These are phyloP conservation scores for Basipetospora chlamydospora DNA, from an alignment of 2,329 filamentous ascomycete species.

Conservation along the genomic window DNA sequence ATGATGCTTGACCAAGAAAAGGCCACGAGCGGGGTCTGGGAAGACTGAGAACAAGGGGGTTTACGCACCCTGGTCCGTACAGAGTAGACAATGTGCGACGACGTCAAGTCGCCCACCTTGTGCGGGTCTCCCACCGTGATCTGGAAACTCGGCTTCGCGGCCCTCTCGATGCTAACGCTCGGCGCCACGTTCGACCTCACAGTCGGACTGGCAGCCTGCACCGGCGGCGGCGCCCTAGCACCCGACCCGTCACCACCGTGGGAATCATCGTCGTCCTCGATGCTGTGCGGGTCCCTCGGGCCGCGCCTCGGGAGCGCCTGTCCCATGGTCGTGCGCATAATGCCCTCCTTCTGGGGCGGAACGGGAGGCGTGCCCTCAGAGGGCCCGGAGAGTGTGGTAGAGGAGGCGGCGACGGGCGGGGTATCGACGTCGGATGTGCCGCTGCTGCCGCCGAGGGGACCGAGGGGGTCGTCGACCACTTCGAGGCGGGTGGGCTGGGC, in stretches of 20 bases:
- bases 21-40: not conserved
- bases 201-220: conserved; percentile 41
- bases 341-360: conserved; percentile 51
- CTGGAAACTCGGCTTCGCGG: conserved; percentile 78
- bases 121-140: conserved; percentile 93
- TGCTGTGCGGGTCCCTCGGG: conserved; percentile 44
- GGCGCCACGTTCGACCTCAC: conserved; percentile 44
- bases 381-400: conserved; percentile 18
- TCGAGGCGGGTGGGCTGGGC: conserved; percentile 67
- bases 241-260: conserved; percentile 28
- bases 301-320: conserved; percentile 25
- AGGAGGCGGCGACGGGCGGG: conserved; percentile 35
- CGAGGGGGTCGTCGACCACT: conserved; percentile 62
- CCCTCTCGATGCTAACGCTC: conserved; percentile 83
- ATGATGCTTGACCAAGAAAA: not conserved
- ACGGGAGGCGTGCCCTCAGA: conserved; percentile 43
- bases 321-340: conserved; percentile 43
- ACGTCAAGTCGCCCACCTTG: conserved; percentile 93
- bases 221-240: conserved; percentile 51
- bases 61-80: conserved; percentile 70
- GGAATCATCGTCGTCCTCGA: conserved; percentile 62
- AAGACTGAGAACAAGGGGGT: too few species aligned
- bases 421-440: conserved; percentile 16
- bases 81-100: conserved; percentile 94
- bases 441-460: conserved; percentile 55